Evolutionary conservation across 2,329 filamentous ascomycete genomes (phyloP), one percentile per base, ranked within the genome.

Genomic region (Plectosphaerella plurivora): DNA sequence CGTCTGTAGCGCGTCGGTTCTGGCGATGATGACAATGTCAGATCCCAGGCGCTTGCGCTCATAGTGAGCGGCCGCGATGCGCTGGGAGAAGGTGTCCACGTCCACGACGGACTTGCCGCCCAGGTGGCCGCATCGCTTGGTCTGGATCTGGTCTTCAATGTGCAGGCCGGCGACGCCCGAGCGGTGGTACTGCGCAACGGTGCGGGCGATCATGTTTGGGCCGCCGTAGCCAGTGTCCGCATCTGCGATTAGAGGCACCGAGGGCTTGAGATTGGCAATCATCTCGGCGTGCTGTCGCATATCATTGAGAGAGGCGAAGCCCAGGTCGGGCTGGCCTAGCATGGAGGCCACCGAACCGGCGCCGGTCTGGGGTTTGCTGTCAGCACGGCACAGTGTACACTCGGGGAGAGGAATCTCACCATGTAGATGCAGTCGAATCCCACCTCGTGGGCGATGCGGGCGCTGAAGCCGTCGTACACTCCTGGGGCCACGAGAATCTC

Each of bases 351-450:
- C 74, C 2, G 81, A 85, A 41, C 83, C 83, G 22, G 83, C 82
- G 15, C 83, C 83, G 11, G 83, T 86, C 81, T 84, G 8, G 1
- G 15, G 22, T 18, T 11, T 15, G 4, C 42, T 11, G 10, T 15
- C 11, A 24, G 42, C 10, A 22, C 4, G 35, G 18, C 12, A 15
- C 20, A 16, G 18, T 4, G 6, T 9, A n/a, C 24, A 12, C 11
- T 20, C 9, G 8, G 5, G 24, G 36, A 18, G 48, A 7, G 15
- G 15, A 2, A 10, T 54, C 72, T 45, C 68, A 85, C 83, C 84
- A 88, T 88, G 69, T 88, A 88, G 39, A 88, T 64, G 52, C 74
- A 78, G 46, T 86, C 78, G 54, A 86, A 87, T 5, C 83, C 84
- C n/a, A 81, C 72, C 42, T 75, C 70, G 20, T 86, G 71, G 1